Conservation (phyloP, 805 yeast species). For the Kurtzmaniella cleridarum region DNA sequence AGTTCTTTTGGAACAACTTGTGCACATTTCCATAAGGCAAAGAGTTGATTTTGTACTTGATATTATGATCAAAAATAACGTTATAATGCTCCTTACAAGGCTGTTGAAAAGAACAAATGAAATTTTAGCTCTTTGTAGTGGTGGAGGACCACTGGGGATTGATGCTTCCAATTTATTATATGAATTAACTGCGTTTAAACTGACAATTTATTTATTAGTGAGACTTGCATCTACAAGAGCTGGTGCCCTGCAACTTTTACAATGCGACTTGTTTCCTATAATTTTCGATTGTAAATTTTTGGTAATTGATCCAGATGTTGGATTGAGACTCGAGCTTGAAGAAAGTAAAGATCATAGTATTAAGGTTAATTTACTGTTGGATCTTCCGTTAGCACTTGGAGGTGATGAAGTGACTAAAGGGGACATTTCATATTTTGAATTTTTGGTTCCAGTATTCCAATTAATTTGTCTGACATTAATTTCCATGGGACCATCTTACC, state of each 20-base stretch:
- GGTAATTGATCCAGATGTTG: conserved; percentile 73
- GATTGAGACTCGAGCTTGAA: conserved; percentile 48
- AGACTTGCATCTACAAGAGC: conserved; percentile 69
- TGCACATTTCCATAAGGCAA: conserved; percentile 48
- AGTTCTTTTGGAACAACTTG: conserved; percentile 63
- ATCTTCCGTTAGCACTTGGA: conserved; percentile 40
- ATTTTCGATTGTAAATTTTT: conserved; percentile 55
- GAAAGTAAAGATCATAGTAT: conserved; percentile 22
- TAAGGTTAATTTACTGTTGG: conserved; percentile 45
- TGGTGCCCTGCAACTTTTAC: conserved; percentile 76
- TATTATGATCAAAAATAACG: conserved; percentile 57
- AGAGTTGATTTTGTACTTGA: conserved; percentile 55
- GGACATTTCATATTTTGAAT: conserved; percentile 54
- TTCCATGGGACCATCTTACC: conserved; percentile 74
- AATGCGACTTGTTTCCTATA: conserved; percentile 64
- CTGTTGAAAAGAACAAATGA: conserved; percentile 69
- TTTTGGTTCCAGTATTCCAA: conserved; percentile 71
- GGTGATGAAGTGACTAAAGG: conserved; percentile 9
- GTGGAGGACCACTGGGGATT: conserved; percentile 18
- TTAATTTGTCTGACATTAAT: conserved; percentile 60
- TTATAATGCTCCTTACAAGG: conserved; percentile 58
- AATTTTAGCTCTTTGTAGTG: conserved; percentile 36
- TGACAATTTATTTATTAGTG: conserved; percentile 61
- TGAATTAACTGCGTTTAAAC: conserved; percentile 73
- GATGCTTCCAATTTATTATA: conserved; percentile 54